A percentile compares a stretch with the other conserved stretches of the same genome.
Conservation (phyloP, 2,329 filamentous ascomycete species). For the Colletotrichum sp. region DNA sequence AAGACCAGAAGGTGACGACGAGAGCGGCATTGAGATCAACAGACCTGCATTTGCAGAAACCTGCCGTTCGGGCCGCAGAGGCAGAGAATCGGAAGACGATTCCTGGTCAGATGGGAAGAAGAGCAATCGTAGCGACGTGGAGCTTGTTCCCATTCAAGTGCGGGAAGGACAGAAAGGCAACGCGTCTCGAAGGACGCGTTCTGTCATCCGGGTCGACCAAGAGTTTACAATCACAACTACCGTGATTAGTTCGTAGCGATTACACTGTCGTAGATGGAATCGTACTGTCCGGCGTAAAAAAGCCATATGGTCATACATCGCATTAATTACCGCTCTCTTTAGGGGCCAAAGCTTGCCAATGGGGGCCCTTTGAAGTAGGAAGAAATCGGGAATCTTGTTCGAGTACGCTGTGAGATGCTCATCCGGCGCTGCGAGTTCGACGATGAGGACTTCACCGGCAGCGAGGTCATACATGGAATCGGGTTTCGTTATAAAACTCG, state of each 20-base stretch:
- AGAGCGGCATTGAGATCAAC: neutral
- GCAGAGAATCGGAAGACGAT: neutral
- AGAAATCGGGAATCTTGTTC: rapidly evolving
- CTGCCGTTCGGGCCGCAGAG: neutral
- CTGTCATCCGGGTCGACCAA: neutral
- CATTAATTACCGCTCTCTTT: neutral
- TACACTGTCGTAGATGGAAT: rapidly evolving
- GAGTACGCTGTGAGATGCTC: no score
- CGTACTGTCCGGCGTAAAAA: no score
- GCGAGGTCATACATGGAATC: no score
- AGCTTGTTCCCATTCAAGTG: neutral
- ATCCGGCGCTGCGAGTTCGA: no score
- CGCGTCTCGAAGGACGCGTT: neutral
- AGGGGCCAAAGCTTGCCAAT: no score
- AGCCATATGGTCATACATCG: neutral
- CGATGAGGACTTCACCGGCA: no score
- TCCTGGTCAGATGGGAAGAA: neutral
- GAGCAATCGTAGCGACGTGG: neutral
- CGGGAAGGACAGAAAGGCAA: neutral
- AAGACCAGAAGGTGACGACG: neutral
- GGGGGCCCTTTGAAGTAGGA: rapidly evolving
- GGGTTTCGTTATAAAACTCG: no score
- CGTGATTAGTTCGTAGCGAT: rapidly evolving
- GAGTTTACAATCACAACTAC: neutral
- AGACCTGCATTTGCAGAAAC: neutral